These are phyloP conservation scores for Solanum etuberosum DNA, from an alignment of 257 asterid genomes.

Conservation along the genomic window DNA sequence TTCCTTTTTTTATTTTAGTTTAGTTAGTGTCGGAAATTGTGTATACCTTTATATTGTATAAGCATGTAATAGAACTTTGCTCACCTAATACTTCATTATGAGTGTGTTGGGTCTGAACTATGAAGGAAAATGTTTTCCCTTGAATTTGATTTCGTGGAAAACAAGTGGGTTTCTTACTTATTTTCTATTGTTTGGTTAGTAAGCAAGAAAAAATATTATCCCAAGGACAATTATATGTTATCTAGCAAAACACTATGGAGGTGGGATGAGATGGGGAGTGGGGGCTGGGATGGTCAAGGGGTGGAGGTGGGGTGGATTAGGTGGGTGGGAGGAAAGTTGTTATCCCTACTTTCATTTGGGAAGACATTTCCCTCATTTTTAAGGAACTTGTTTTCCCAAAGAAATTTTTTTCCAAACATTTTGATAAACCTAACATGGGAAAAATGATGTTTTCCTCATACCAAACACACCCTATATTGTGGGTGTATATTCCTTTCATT, in stretches of 20 bases:
- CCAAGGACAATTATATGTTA: too few relatives aligned
- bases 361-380: not conserved
- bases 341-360: not conserved
- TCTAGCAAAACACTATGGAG: not conserved
- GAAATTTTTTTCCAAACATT: not conserved
- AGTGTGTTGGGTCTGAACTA: not conserved
- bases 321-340: not conserved
- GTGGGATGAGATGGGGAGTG: not conserved
- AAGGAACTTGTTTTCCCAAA: too few relatives aligned
- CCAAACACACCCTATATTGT: not conserved
- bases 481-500: not conserved
- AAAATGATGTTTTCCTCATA: not conserved
- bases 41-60: not conserved
- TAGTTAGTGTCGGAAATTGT: not conserved
- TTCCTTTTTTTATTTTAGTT: not conserved
- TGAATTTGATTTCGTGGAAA: not conserved
- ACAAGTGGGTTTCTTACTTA: too few relatives aligned
- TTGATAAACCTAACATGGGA: not conserved
- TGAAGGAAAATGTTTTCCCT: not conserved
- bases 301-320: not conserved
- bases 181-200: too few relatives aligned
- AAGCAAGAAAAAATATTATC: not conserved
- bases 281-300: too few relatives aligned
- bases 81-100: not conserved
- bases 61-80: not conserved